Base-by-base conservation (phyloP, 768 basidiomycete genomes). In the Exidia glandulosa region DNA sequence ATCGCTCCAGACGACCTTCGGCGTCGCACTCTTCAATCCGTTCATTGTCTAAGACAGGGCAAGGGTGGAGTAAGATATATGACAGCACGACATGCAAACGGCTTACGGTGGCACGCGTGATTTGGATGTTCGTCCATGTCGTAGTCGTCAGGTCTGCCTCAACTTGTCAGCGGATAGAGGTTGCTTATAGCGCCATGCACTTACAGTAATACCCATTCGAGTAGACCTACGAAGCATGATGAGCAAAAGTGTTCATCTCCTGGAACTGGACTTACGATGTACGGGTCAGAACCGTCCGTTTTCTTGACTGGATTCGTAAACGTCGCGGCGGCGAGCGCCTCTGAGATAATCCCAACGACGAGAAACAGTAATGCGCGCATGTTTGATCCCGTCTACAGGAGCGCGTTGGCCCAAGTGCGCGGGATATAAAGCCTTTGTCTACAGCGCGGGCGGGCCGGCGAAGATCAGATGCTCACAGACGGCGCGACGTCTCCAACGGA, bases 241-340 rank as follows among this genome's bases (percentile, higher is more conserved):
- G 19, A 45, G 41, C 19, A 12, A 14, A 45, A 6, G 3, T 19
- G 16, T 19, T 19, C 19, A 1, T 14, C 19, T 5, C 19, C 9
- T 14, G 41, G 41, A 7, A 45, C 5, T 45, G 10, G 41, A 19
- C 41, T 14, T 19, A 45, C 41, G 41, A 60, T 62, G 56, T 55
- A 50, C 4, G 61, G 61, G 52, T 62, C 61, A 4, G 58, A 59
- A 12, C 61, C 61, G 45, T 62, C 55, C 10, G 57, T 33, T 16
- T 30, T 52, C 55, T 62, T 62, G 47, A 62, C 37, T 2, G 61
- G 61, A 34, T 62, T 62, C 41, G 56, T 61, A 57, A 61, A 61
- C 27, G 60, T 58, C 23, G 57, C 41, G 6, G 41, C 41, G 41
- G 19, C 41, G 2, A 45, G 23, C 6, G 41, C 41, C 19, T 19